These are phyloP conservation scores for Camellia sinensis DNA, from an alignment of 148 eudicot species.

Conservation along the genomic window DNA sequence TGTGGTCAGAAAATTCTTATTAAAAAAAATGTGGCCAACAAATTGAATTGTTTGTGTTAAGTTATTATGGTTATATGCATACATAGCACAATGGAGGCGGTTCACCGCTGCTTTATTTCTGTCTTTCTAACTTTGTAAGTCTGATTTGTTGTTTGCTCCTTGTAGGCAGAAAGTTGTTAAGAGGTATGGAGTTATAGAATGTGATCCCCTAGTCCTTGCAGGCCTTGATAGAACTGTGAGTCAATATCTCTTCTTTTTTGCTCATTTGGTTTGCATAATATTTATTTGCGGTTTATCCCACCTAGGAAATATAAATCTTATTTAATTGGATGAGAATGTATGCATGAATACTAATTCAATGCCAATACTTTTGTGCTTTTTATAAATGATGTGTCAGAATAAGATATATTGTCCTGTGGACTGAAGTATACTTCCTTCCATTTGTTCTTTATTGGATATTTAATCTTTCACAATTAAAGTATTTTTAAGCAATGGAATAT, in stretches of 20 bases:
- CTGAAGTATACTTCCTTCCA: not conserved
- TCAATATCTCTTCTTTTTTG: slow-evolving; percentile 18
- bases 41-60: not conserved
- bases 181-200: slow-evolving; percentile 77
- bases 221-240: slow-evolving; percentile 79
- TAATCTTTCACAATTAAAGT: not conserved
- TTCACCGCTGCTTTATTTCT: not conserved
- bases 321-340: slow-evolving; percentile 8
- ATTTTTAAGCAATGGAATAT: not conserved
- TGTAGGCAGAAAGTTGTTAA: slow-evolving; percentile 56
- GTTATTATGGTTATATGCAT: slow-evolving; percentile 8
- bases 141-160: slow-evolving; percentile 21
- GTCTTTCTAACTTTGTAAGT: slow-evolving; percentile 10
- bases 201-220: slow-evolving; percentile 70
- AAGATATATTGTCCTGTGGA: not conserved
- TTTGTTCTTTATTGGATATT: not conserved
- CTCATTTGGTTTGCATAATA: not conserved
- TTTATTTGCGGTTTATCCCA: not conserved
- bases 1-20: too few relatives aligned
- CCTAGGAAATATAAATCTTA: not conserved
- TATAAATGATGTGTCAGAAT: not conserved
- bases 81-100: not conserved
- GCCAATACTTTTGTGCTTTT: not conserved
- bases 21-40: not conserved
- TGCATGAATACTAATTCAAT: not conserved